Evolutionary conservation across 768 basidiomycete species (phyloP).

Genomic region (Phlebiopsis flavidoalba): DNA sequence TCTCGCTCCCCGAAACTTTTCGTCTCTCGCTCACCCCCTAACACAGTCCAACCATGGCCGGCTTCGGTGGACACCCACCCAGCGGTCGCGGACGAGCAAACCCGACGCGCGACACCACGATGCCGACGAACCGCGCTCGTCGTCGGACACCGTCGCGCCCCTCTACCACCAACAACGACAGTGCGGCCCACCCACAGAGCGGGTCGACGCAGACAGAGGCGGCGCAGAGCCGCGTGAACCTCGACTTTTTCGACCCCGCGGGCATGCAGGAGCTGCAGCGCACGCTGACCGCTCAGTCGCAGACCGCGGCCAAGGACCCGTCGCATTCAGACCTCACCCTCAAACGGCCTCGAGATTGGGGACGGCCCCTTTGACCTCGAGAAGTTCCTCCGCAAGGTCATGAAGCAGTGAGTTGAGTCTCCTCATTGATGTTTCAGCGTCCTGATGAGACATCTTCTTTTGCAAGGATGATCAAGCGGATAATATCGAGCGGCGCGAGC

Average conservation of each 20-base stretch:
- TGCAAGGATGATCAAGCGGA: constrained; percentile 40
- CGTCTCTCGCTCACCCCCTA: background rate
- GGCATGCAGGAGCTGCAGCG: constrained; percentile 32
- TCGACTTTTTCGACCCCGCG: constrained; percentile 50
- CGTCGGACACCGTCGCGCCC: background rate
- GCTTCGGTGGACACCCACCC: background rate
- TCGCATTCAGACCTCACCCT: constrained; percentile 18
- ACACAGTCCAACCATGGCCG: background rate
- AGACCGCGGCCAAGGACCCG: background rate
- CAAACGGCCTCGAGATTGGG: constrained; percentile 5
- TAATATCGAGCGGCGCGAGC: constrained; percentile 42
- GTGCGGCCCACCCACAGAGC: background rate
- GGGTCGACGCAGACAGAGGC: background rate
- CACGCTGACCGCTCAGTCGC: background rate
- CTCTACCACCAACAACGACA: background rate
- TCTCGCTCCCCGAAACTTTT: background rate
- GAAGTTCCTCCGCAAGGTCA: constrained; percentile 19
- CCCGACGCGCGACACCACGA: too few relatives aligned
- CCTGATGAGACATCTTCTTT: background rate
- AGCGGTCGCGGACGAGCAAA: background rate
- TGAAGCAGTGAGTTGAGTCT: constrained; percentile 17
- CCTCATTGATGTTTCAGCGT: background rate
- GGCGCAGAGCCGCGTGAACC: constrained; percentile 22
- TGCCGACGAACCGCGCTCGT: background rate
- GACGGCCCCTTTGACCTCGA: constrained; percentile 27